Evolutionary conservation across 179 eudicot genomes (phyloP), one percentile per base, ranked within the genome.

Genomic region (Silene noctiflora): DNA sequence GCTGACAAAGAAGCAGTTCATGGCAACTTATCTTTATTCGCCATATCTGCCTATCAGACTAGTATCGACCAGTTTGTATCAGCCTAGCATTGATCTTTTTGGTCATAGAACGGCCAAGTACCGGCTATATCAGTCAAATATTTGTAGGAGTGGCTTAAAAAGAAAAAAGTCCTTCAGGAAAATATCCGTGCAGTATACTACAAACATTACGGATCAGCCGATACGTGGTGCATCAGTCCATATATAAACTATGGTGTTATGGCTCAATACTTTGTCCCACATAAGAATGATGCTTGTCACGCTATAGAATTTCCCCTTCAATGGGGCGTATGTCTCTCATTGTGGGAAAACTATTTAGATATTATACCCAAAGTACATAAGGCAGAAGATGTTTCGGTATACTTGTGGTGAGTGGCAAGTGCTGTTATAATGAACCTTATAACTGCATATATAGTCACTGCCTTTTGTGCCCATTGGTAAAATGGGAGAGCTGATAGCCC

Each of bases 221-320:
- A 29, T 29, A 29, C 4, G 3, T 29, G 33, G 33, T 3, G 33
- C 33, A 35, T 48, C 56, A 14, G 56, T 48, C 16, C 16, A 48
- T 48, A 3, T 48, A 14, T 48, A 48, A 48, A 48, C 56, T 48
- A 14, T 48, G 16, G 17, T 48, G 16, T 48, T 11, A 48, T 65
- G 20, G 31, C 66, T 12, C 31, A 61, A 10, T 65, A 65, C 56
- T 48, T 12, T 2, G 69, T 65, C 11, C 21, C 17, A 2, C 29
- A 31, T 13, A 65, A 65, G n/a, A 65, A 4, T 31, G 69, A 19
- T 17, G 69, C 69, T 65, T 65, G 44, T 16, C 69, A 65, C 19
- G 69, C 11, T 5, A 29, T 12, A 16, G 19, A 65, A 29, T 65
- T 7, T 16, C 20, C 11, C 3, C 3, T 12, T 29, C 69, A 65